Evolutionary conservation across 2,329 filamentous ascomycete genomes (phyloP).

Genomic region (Myriangium duriaei): DNA sequence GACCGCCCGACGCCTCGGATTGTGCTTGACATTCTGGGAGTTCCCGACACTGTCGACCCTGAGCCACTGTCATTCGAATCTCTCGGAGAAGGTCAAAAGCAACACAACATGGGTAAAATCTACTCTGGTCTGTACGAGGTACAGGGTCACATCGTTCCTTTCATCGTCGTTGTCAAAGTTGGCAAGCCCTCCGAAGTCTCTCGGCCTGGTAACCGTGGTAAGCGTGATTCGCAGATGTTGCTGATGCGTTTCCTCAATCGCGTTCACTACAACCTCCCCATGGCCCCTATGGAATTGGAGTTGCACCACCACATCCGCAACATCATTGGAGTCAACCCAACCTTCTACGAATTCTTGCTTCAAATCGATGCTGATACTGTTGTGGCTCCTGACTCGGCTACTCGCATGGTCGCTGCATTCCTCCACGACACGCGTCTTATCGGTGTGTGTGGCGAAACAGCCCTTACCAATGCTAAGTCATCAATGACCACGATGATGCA

Average conservation of each 20-base stretch:
- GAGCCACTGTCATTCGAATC: conserved; percentile 95
- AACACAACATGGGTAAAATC: conserved; percentile 99
- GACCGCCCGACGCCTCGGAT: conserved; percentile 91
- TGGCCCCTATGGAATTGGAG: conserved; percentile 93
- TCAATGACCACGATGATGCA: conserved; percentile 98
- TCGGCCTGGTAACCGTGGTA: conserved; percentile 85
- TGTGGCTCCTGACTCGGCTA: conserved; percentile 77
- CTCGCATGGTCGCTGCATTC: conserved; percentile 84
- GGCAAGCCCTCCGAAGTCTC: conserved; percentile 68
- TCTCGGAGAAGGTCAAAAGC: conserved; percentile 86
- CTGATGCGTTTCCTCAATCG: conserved; percentile 98
- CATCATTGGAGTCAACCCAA: conserved; percentile 96
- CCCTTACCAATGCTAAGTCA: conserved; percentile 79
- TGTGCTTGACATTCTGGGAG: conserved; percentile 90
- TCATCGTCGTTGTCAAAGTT: conserved; percentile 92
- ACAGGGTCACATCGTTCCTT: conserved; percentile 94
- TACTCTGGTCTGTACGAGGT: conserved; percentile 98
- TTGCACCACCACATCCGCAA: conserved; percentile 99
- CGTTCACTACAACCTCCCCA: conserved; percentile 91
- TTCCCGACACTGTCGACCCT: conserved; percentile 84
- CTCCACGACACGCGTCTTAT: conserved; percentile 87
- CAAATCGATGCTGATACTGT: conserved; percentile 97
- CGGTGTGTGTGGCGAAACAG: conserved; percentile 88
- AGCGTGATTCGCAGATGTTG: conserved; percentile 98
- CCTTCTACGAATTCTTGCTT: conserved; percentile 93